Base-by-base conservation (phyloP, 805 yeast species). In the Metschnikowia cerradonensis region DNA sequence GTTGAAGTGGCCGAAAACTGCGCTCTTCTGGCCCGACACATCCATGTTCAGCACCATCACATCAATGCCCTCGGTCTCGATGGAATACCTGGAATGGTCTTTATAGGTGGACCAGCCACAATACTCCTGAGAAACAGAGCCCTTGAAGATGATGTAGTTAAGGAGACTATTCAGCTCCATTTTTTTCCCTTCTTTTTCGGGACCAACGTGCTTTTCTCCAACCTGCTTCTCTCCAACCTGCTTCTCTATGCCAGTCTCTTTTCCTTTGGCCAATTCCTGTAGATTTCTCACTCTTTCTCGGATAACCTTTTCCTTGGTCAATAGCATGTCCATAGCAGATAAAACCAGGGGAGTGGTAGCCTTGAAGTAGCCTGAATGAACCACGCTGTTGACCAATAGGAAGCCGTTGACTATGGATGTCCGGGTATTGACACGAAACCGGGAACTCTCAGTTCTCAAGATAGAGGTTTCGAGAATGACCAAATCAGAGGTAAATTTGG, bases 1-100 rank as follows among this genome's bases (percentile, higher is more conserved):
- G 0, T 42, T 45, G 6, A 79, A 30, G 33, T 68, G 70, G 0
- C 82, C 83, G 52, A 63, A 60, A 2, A 70, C 60, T 1, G 68
- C 71, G 19, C 45, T 52, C 3, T 13, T 34, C 7, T 17, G n/a
- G 10, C 39, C 47, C 8, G n/a, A 14, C 4, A 26, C 46, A 7
- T 41, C 52, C 14, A 40, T 40, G 36, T 59, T 55, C 0, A 64
- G 67, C 63, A 57, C 68, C 68, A 47, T 47, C 52, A 67, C 38
- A 1, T 63, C 54, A 3, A 66, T 41, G 2, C 66, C 68, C 45
- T 73, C 76, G 1, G 68, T 41, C 48, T 72, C 78, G 23, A 72
- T 53, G 0, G 76, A 62, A 45, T 62, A 67, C 41, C 68, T 65
- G 4, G 71, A 58, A 22, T 61, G 67, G 13, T 66, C 68, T 13